phyloP scores from a whole-genome alignment of 768 basidiomycete species.

The Saitozyma podzolica region DNA sequence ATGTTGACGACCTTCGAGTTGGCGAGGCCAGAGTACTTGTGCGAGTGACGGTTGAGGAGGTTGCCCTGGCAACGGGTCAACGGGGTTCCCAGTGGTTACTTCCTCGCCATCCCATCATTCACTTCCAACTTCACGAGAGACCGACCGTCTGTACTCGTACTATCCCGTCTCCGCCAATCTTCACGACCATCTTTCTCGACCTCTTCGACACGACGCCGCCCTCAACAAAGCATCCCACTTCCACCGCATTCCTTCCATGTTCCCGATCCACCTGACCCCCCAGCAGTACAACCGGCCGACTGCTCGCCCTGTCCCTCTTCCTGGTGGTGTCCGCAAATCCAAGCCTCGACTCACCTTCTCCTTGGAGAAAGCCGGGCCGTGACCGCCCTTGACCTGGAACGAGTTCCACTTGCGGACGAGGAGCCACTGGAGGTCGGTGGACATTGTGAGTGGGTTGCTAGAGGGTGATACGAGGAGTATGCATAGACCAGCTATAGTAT shows the following conservation, averaged over 20 bases:
- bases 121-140: not conserved
- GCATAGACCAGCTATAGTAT: not conserved
- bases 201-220: no score
- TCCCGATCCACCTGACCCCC: not conserved
- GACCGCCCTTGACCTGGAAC: constrained; percentile 75
- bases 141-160: not conserved
- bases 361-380: constrained; percentile 77
- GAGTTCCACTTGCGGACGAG: constrained; percentile 78
- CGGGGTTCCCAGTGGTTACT: no score
- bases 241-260: not conserved
- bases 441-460: constrained; percentile 59
- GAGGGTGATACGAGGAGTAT: not conserved
- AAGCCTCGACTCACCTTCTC: constrained; percentile 61
- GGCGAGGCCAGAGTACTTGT: constrained; percentile 85
- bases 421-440: constrained; percentile 89
- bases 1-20: constrained; percentile 65
- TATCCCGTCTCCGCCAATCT: not conserved
- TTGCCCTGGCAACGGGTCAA: constrained; percentile 56
- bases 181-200: no score
- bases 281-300: not conserved
- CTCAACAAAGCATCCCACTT: no score
- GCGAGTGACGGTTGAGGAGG: constrained; percentile 81
- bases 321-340: not conserved
- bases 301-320: not conserved
- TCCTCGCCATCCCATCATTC: not conserved